Percentiles rank a stretch among this genome's conserved stretches.
These are phyloP conservation scores for Hypoxylon sp. DNA, from an alignment of 2,329 filamentous ascomycete genomes.

Conservation along the genomic window DNA sequence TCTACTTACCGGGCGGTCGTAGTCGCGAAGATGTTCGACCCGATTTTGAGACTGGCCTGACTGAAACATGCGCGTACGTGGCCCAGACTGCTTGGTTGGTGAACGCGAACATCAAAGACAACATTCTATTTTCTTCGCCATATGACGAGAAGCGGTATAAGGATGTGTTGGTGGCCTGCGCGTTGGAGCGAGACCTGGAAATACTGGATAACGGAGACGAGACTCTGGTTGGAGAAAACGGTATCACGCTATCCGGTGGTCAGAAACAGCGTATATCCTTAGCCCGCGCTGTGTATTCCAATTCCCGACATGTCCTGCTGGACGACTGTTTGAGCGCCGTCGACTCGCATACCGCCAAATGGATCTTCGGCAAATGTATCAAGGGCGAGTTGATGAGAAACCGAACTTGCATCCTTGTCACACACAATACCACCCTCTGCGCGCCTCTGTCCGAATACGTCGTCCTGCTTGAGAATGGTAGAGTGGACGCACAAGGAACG, in stretches of 20 bases:
- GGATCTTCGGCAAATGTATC: conserved; percentile 96
- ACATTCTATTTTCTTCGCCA: conserved; percentile 89
- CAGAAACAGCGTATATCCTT: conserved; percentile 98
- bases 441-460: conserved; percentile 83
- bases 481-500: conserved; percentile 79
- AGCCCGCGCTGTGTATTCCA: conserved; percentile 96
- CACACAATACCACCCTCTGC: conserved; percentile 92
- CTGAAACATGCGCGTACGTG: conserved; percentile 94
- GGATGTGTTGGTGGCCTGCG: conserved; percentile 90
- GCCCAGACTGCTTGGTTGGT: conserved; percentile 97
- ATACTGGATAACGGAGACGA: conserved; percentile 94
- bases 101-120: conserved; percentile 94
- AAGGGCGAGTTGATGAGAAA: conserved; percentile 87
- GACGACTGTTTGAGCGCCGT: conserved; percentile 97
- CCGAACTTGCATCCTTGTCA: conserved; percentile 94
- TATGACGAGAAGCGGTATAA: conserved; percentile 86
- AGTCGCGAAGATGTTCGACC: conserved; percentile 86
- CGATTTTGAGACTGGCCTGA: conserved; percentile 85
- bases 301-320: conserved; percentile 87
- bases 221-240: conserved; percentile 95
- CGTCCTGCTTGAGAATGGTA: conserved; percentile 88
- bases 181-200: conserved; percentile 88
- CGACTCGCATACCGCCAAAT: conserved; percentile 96
- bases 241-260: conserved; percentile 94
- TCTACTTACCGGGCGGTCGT: conserved; percentile 86